phyloP scores from a whole-genome alignment of 2,329 filamentous ascomycete genomes.

The Trichoderma sp. region DNA sequence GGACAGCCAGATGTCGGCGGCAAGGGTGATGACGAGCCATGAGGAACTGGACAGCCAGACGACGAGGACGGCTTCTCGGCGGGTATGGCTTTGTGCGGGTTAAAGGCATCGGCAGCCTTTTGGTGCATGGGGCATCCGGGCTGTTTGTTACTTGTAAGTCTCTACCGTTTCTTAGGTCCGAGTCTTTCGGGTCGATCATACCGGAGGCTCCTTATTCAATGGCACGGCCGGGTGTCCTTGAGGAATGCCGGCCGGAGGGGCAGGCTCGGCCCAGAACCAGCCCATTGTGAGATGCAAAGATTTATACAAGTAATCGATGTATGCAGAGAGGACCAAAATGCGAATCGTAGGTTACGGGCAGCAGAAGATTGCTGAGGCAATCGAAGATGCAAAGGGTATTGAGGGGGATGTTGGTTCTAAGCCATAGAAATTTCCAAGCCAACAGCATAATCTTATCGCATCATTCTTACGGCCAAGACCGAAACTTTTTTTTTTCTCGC shows the following conservation, averaged over 20 bases:
- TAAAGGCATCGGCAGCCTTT: conserved; percentile 49
- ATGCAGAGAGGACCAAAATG: background rate
- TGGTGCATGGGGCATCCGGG: conserved; percentile 58
- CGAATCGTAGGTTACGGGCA: background rate
- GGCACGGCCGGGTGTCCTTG: conserved; percentile 33
- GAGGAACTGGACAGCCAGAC: conserved; percentile 47
- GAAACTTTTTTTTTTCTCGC: conserved; percentile 13
- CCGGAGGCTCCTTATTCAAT: conserved; percentile 33
- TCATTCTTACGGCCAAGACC: background rate
- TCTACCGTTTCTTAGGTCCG: background rate
- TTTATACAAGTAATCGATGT: background rate
- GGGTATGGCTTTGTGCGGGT: conserved; percentile 28
- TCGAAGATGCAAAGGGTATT: background rate
- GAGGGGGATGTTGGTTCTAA: background rate
- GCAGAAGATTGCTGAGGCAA: background rate
- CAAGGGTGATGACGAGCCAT: conserved; percentile 29
- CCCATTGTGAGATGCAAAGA: conserved; percentile 44
- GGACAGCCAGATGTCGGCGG: conserved; percentile 42
- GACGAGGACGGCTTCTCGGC: conserved; percentile 30
- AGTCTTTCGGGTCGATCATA: conserved; percentile 22
- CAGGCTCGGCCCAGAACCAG: conserved; percentile 61
- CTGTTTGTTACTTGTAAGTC: conserved; percentile 39
- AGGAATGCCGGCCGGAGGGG: conserved; percentile 36
- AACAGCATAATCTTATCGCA: conserved; percentile 20
- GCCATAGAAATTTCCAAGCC: conserved; percentile 19